Evolutionary conservation across 176 grass and related monocot genomes (phyloP).

Genomic region (Lolium multiflorum): DNA sequence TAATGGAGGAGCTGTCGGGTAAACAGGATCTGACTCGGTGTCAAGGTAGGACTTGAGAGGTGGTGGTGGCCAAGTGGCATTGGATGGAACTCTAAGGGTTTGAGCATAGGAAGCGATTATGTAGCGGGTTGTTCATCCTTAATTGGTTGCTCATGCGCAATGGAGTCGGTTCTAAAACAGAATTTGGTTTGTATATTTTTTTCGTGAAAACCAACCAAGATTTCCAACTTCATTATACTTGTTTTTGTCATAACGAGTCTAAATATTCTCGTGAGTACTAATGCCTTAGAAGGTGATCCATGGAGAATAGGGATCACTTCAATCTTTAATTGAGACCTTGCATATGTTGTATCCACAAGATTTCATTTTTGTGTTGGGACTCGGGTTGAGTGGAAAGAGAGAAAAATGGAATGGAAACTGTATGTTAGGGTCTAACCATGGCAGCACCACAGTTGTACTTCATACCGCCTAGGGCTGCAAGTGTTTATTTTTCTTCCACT

Average conservation of each 20-base stretch:
- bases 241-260: background rate
- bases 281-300: background rate
- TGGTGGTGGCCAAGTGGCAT: too few relatives aligned
- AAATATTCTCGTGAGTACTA: background rate
- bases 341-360: background rate
- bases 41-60: too few relatives aligned
- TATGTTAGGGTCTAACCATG: background rate
- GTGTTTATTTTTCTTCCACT: background rate
- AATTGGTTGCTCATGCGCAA: too few relatives aligned
- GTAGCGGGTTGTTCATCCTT: too few relatives aligned
- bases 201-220: background rate
- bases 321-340: background rate
- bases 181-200: background rate
- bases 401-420: background rate
- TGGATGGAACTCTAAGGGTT: too few relatives aligned
- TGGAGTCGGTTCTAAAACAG: too few relatives aligned
- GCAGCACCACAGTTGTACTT: background rate
- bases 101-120: too few relatives aligned
- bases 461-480: background rate
- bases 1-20: too few relatives aligned
- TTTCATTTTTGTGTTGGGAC: background rate
- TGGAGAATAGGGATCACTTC: background rate
- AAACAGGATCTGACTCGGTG: too few relatives aligned
- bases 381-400: background rate
- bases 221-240: background rate